These are phyloP conservation scores for Ceriops tagal DNA, from an alignment of 345 rosid genomes.

Conservation along the genomic window DNA sequence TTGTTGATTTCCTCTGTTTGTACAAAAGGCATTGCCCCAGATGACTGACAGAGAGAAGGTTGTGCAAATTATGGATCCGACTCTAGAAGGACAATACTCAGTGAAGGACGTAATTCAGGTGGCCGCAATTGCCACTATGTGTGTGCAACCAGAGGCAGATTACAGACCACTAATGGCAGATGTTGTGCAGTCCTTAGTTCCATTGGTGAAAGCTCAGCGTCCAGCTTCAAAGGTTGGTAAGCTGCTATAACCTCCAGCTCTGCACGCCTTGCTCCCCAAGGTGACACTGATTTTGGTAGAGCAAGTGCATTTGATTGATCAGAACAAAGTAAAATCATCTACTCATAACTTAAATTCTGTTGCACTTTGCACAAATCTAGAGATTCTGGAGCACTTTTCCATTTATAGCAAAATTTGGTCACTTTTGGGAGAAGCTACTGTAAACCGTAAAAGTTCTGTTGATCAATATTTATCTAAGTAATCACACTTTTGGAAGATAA, in stretches of 20 bases:
- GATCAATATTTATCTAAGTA: no score
- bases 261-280: constrained; percentile 38
- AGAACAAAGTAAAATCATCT: constrained; percentile 6
- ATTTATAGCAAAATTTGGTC: no score
- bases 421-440: no score
- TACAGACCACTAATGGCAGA: constrained; percentile 96
- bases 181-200: constrained; percentile 82
- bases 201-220: constrained; percentile 62
- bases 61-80: constrained; percentile 76
- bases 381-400: no score
- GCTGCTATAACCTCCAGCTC: constrained; percentile 45
- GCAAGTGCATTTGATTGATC: constrained; percentile 29
- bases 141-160: constrained; percentile 86
- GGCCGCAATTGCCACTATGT: constrained; percentile 95
- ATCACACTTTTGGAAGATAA: no score
- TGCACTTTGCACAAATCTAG: not conserved
- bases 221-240: constrained; percentile 47
- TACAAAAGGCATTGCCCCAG: constrained; percentile 66
- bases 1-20: not conserved
- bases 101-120: constrained; percentile 84
- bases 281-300: constrained; percentile 30
- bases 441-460: no score
- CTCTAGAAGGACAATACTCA: constrained; percentile 72
- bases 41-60: constrained; percentile 82
- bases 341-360: not conserved